Percentiles rank a stretch among this genome's conserved stretches.
These are phyloP conservation scores for Cicer arietinum DNA, from an alignment of 306 rosid species.

Conservation along the genomic window DNA sequence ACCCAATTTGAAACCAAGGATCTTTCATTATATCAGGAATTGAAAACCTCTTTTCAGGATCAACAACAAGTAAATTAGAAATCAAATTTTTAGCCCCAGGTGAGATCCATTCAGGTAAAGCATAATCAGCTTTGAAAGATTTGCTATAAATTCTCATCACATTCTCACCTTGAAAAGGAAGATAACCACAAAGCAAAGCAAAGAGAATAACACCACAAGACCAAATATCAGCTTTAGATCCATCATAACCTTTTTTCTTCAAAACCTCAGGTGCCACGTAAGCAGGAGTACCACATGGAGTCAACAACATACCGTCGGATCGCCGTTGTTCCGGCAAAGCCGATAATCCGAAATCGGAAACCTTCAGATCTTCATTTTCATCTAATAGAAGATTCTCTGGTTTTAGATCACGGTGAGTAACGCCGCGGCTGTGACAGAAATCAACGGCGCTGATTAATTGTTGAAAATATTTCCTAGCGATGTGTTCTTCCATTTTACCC, in stretches of 20 bases:
- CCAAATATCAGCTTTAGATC: slow-evolving; percentile 85
- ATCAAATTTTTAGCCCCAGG: slow-evolving; percentile 57
- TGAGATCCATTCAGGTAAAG: slow-evolving; percentile 70
- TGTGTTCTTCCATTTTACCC: slow-evolving; percentile 67
- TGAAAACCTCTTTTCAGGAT: slow-evolving; percentile 67
- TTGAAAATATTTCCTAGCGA: slow-evolving; percentile 71
- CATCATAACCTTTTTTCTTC: slow-evolving; percentile 77
- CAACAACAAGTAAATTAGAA: slow-evolving; percentile 63
- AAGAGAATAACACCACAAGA: slow-evolving; percentile 79
- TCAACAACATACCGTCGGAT: slow-evolving; percentile 72
- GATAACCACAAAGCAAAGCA: slow-evolving; percentile 66
- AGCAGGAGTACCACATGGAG: slow-evolving; percentile 88
- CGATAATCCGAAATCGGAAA: slow-evolving; percentile 78
- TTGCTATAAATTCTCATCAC: slow-evolving; percentile 66
- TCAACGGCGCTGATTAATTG: slow-evolving; percentile 75
- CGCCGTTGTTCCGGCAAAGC: slow-evolving; percentile 78
- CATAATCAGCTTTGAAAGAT: slow-evolving; percentile 74
- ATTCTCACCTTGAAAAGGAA: slow-evolving; percentile 83
- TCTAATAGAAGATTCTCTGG: slow-evolving; percentile 84
- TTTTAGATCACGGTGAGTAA: slow-evolving; percentile 79
- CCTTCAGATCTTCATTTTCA: slow-evolving; percentile 69
- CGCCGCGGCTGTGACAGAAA: slow-evolving; percentile 87
- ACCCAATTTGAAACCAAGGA: slow-evolving; percentile 77
- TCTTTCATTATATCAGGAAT: slow-evolving; percentile 56
- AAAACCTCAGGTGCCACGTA: slow-evolving; percentile 90